phyloP scores from a whole-genome alignment of 2,329 filamentous ascomycete genomes.

The Venturia aucupariae region DNA sequence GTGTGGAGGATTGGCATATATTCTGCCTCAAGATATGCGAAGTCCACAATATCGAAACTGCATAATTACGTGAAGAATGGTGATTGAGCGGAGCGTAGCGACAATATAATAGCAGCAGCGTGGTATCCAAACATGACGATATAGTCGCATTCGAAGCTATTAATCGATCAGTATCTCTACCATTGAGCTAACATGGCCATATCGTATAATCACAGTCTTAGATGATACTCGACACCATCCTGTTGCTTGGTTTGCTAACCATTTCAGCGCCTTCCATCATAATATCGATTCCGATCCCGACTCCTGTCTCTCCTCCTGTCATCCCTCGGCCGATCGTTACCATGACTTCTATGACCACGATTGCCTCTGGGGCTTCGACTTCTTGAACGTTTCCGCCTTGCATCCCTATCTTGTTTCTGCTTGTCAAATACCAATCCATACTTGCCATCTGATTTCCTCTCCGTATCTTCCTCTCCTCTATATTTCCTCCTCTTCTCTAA shows the following conservation, averaged over 20 bases:
- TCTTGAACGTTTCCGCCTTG: slow-evolving; percentile 29
- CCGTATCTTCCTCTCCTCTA: slow-evolving; percentile 46
- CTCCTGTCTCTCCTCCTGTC: slow-evolving; percentile 25
- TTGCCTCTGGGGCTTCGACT: slow-evolving; percentile 12
- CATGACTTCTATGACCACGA: not conserved
- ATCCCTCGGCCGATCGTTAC: slow-evolving; percentile 22
- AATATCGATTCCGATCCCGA: slow-evolving; percentile 32
- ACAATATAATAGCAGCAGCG: too few relatives aligned
- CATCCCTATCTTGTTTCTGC: slow-evolving; percentile 49
- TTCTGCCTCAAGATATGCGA: too few relatives aligned
- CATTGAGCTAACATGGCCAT: too few relatives aligned
- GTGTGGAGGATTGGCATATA: too few relatives aligned
- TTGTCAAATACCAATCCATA: slow-evolving; percentile 80
- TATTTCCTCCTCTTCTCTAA: slow-evolving; percentile 91
- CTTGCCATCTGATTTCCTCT: slow-evolving; percentile 37
- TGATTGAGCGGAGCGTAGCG: too few relatives aligned
- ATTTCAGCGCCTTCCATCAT: slow-evolving; percentile 21
- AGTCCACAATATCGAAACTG: too few relatives aligned
- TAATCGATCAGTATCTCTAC: too few relatives aligned
- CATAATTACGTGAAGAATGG: too few relatives aligned
- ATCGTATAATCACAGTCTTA: too few relatives aligned
- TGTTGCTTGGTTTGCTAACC: not conserved
- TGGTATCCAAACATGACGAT: too few relatives aligned
- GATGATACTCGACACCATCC: too few relatives aligned
- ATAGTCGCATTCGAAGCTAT: too few relatives aligned